phyloP scores from a whole-genome alignment of 805 yeast genomes.

The Saccharomyces eubayanus region DNA sequence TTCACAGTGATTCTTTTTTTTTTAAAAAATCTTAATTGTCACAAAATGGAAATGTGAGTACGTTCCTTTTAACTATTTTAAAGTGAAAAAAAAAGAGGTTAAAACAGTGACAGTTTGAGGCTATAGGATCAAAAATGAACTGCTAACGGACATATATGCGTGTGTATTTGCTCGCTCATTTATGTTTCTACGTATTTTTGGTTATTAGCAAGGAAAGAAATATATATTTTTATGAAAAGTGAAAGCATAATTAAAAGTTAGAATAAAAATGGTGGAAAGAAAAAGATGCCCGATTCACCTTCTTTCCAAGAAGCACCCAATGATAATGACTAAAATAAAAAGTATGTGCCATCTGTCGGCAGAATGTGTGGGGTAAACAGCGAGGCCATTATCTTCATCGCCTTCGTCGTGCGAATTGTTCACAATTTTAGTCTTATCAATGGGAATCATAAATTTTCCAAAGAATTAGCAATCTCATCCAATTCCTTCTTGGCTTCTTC shows the following conservation, averaged over 20 bases:
- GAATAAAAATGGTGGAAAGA: neutral
- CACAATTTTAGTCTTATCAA: neutral
- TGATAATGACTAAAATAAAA: neutral
- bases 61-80: neutral
- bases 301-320: neutral
- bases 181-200: neutral
- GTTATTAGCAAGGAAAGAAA: neutral
- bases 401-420: neutral
- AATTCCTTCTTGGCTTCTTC: slow-evolving; percentile 81
- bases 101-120: neutral
- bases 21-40: neutral
- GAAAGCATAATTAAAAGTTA: neutral
- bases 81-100: neutral
- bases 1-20: neutral
- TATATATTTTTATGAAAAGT: neutral
- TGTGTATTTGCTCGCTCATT: neutral
- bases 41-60: neutral
- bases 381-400: slow-evolving; percentile 14
- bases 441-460: slow-evolving; percentile 45
- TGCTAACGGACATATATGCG: neutral
- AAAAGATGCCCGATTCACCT: neutral
- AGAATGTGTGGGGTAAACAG: neutral
- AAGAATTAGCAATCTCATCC: slow-evolving; percentile 93
- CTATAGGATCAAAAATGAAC: neutral
- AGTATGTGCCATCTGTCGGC: neutral